Base-by-base conservation (phyloP, 495 filamentous ascomycete species). In the Elasticomyces elasticus region DNA sequence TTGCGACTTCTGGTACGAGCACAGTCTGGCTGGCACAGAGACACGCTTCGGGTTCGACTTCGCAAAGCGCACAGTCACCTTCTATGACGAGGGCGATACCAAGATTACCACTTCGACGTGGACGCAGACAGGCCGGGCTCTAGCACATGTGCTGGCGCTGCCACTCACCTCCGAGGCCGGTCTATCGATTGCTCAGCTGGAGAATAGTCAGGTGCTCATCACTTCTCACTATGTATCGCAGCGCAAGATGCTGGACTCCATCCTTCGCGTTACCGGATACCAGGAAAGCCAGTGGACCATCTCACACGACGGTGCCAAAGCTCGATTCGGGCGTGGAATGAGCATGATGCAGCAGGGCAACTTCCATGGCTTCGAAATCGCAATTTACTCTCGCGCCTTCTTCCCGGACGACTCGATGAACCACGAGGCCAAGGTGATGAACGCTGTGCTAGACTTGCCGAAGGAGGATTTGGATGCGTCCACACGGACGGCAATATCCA, bases 391-490 rank as follows among this genome's bases (percentile, higher is more conserved):
- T 13, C 60, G 73, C 0, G 51, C 72, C 0, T 84, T 83, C 43
- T 79, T 63, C 38, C 69, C 69, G 19, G 72, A 76, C 40, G 74
- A 68, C 0, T 55, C 49, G 19, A 71, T 72, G 0, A 63, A 78
- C 47, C 71, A 64, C 49, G 67, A 71, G 50, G 49, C 50, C 5
- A 69, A 52, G 0, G 41, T 75, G 51, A 61, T 65, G 7, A 85
- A 85, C 56, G 66, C 64, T 5, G 35, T 71, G 24, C 65, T 86
- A 23, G 79, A 72, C 0, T 61, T 86, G 54, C 72, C 77, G 11
- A 62, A 70, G 56, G 82, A 86, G 67, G 74, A 81, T 56, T 52
- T 86, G 53, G 81, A 84, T 61, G 78, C 77, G 61, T 63, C 63
- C 3, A 82, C 78, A 0, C 70, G 40, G 25, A 81, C 81, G 78